These are phyloP conservation scores for Stemphylium lycopersici DNA, from an alignment of 2,329 filamentous ascomycete genomes.

Conservation along the genomic window DNA sequence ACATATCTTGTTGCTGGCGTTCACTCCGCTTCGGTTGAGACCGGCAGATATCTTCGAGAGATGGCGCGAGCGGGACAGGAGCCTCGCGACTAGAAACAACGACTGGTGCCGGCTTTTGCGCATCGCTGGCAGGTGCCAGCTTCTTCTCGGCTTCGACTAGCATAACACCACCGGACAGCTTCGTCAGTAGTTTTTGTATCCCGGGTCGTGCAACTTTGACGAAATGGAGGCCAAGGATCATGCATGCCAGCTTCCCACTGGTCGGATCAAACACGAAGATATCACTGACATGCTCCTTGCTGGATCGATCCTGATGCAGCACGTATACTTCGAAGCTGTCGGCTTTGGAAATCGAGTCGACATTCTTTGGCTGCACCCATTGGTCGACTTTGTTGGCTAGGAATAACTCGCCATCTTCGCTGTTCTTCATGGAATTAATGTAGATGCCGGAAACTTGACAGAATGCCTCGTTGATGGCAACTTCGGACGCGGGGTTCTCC, in stretches of 20 bases:
- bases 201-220: slow-evolving; percentile 26
- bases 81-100: background rate
- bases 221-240: slow-evolving; percentile 44
- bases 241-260: slow-evolving; percentile 31
- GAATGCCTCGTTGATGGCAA: slow-evolving; percentile 36
- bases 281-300: slow-evolving; percentile 42
- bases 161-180: too few species aligned
- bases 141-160: too few species aligned
- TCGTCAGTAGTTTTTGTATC: slow-evolving; percentile 20
- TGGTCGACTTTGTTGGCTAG: slow-evolving; percentile 41
- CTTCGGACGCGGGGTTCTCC: slow-evolving; percentile 29
- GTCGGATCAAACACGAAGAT: slow-evolving; percentile 44
- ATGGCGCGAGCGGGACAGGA: too few species aligned
- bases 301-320: background rate
- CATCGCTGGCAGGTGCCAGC: too few species aligned
- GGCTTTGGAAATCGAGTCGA: slow-evolving; percentile 27
- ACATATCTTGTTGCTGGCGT: too few species aligned
- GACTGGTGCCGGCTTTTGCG: too few species aligned
- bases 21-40: too few species aligned
- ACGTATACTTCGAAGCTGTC: background rate
- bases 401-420: slow-evolving; percentile 31
- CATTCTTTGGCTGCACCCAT: too few species aligned
- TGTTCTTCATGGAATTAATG: slow-evolving; percentile 38
- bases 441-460: slow-evolving; percentile 44
- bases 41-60: too few species aligned